phyloP scores from a whole-genome alignment of 2,329 filamentous ascomycete species.

The Pseudogymnoascus sp. region DNA sequence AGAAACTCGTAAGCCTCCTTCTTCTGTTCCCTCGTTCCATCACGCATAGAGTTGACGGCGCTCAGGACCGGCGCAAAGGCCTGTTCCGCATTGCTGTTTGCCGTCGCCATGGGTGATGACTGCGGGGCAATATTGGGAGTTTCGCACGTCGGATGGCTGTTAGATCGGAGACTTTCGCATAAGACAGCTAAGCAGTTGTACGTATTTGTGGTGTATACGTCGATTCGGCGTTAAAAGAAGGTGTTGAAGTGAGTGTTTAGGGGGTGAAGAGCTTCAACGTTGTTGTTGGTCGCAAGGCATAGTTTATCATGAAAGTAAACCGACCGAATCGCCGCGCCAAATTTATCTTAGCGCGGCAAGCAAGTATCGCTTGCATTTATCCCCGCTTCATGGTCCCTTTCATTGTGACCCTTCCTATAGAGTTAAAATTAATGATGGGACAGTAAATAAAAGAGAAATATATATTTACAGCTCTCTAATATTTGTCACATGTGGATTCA shows the following conservation, averaged over 20 bases:
- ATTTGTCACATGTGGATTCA: not conserved
- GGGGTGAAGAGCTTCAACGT: conserved; percentile 6
- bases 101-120: conserved; percentile 52
- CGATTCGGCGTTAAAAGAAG: not conserved
- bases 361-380: conserved; percentile 7
- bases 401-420: not conserved
- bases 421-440: not conserved
- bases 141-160: conserved; percentile 4
- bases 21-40: conserved; percentile 74
- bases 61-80: conserved; percentile 79
- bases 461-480: not conserved
- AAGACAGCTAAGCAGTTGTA: not conserved
- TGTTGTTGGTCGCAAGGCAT: conserved; percentile 8
- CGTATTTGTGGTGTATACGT: not conserved
- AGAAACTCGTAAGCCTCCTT: conserved; percentile 85
- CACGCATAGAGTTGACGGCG: conserved; percentile 87
- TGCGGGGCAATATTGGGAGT: conserved; percentile 12
- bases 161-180: conserved; percentile 8
- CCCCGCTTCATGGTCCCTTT: not conserved
- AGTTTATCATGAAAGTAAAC: conserved; percentile 9
- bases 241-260: not conserved
- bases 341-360: conserved; percentile 9
- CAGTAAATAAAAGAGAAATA: not conserved
- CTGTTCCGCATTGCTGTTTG: conserved; percentile 57
- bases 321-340: conserved; percentile 4